These are phyloP conservation scores for Neurospora sp. DNA, from an alignment of 495 filamentous ascomycete species.

Conservation along the genomic window DNA sequence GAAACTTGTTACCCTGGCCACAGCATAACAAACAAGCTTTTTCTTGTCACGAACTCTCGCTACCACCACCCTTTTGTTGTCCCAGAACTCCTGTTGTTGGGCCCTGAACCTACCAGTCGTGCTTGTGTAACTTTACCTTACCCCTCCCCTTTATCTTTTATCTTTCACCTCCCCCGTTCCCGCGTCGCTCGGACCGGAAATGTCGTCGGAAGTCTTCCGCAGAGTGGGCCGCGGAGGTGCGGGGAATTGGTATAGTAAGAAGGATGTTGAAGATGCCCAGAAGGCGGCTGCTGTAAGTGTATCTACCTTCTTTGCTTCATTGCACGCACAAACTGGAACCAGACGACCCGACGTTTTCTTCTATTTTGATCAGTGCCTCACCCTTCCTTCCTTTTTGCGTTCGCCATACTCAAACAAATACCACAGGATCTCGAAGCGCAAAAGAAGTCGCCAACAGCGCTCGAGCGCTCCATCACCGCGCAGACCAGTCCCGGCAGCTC, in stretches of 20 bases:
- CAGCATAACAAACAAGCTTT: neutral
- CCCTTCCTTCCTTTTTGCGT: neutral
- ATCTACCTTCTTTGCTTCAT: neutral
- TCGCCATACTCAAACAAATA: neutral
- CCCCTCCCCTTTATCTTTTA: neutral
- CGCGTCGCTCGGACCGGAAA: neutral
- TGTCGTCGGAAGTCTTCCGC: constrained; percentile 22
- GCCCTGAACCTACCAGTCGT: neutral
- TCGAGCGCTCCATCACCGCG: neutral
- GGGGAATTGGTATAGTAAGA: constrained; percentile 50
- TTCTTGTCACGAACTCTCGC: neutral
- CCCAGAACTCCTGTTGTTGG: neutral
- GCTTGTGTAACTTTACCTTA: neutral
- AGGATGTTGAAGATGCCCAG: constrained; percentile 39
- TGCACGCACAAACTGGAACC: neutral
- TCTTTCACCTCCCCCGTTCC: neutral
- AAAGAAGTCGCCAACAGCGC: constrained; percentile 7
- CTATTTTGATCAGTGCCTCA: neutral
- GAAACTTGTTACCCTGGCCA: neutral
- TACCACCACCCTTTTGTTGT: neutral
- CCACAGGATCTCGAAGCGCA: constrained; percentile 36
- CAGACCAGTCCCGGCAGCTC: neutral
- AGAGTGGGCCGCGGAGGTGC: constrained; percentile 47
- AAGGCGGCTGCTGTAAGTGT: constrained; percentile 22
- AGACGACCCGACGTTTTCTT: neutral